Percentiles rank a stretch among this genome's conserved stretches.
These are phyloP conservation scores for Trapa incisa DNA, from an alignment of 345 rosid genomes.

Conservation along the genomic window DNA sequence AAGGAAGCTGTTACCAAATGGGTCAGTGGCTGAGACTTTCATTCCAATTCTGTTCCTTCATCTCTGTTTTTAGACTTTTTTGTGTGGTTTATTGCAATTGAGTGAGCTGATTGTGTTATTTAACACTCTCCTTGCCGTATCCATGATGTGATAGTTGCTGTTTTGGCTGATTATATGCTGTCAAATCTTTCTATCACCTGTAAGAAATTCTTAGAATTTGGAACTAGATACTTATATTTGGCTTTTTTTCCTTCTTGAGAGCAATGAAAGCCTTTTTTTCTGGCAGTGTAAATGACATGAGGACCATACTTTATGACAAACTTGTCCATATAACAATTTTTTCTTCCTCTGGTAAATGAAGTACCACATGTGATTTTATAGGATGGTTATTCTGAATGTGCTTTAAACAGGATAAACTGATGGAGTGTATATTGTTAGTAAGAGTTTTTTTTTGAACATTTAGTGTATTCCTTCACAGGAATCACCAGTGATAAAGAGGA, in stretches of 20 bases:
- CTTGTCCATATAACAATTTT: not conserved
- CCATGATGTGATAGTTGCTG: slow-evolving; percentile 7
- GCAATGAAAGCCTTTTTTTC: not conserved
- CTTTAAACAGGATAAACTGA: not conserved
- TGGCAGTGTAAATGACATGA: not conserved
- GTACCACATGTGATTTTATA: not conserved
- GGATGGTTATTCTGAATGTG: not conserved
- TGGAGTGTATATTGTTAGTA: not conserved
- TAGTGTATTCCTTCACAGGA: not conserved
- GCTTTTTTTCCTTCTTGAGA: not conserved
- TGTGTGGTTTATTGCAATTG: slow-evolving; percentile 1
- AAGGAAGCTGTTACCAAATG: not conserved
- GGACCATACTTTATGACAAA: not conserved
- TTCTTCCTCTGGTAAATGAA: not conserved
- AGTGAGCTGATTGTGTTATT: slow-evolving; percentile 14
- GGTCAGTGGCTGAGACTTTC: not conserved
- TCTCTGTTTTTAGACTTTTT: not conserved
- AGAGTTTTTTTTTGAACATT: not conserved
- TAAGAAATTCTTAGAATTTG: not conserved
- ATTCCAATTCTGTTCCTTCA: not conserved
- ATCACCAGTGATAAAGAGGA: not conserved
- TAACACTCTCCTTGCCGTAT: slow-evolving; percentile 11
- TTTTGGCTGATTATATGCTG: not conserved
- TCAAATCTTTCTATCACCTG: not conserved
- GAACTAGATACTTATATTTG: not conserved